phyloP scores from a whole-genome alignment of 2,329 filamentous ascomycete species.

The Colletotrichum camelliae region DNA sequence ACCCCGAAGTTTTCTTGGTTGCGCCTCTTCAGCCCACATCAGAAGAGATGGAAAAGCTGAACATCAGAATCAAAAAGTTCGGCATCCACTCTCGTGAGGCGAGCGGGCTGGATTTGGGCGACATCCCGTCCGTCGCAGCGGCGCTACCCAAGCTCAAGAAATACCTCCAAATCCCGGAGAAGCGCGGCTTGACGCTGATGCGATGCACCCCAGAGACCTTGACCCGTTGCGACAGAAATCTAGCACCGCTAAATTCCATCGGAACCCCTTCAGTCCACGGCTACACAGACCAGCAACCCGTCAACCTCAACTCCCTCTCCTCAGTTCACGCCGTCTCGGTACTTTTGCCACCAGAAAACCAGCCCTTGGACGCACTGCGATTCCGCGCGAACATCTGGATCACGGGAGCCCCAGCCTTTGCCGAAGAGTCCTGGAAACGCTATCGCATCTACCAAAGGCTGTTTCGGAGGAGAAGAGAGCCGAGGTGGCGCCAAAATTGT shows the following conservation, averaged over 20 bases:
- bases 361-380: constrained; percentile 22
- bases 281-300: constrained; percentile 25
- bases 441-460: constrained; percentile 11
- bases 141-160: constrained; percentile 22
- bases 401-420: constrained; percentile 17
- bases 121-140: constrained; percentile 12
- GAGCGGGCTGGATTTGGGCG: constrained; percentile 17
- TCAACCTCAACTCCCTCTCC: constrained; percentile 25
- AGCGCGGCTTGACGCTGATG: constrained; percentile 15
- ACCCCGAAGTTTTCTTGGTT: background rate
- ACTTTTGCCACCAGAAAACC: constrained; percentile 16
- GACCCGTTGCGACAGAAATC: constrained; percentile 16
- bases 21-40: background rate
- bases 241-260: constrained; percentile 23
- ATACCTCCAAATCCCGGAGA: constrained; percentile 8
- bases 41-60: background rate
- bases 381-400: constrained; percentile 27
- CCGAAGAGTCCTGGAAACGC: constrained; percentile 23
- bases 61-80: constrained; percentile 5
- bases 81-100: constrained; percentile 23
- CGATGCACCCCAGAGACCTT: constrained; percentile 20
- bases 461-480: background rate
- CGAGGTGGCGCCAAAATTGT: constrained; percentile 6
- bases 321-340: constrained; percentile 24
- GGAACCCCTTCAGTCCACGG: constrained; percentile 24